Conservation (phyloP, 345 rosid species). For the Rhodamnia rubescens region DNA sequence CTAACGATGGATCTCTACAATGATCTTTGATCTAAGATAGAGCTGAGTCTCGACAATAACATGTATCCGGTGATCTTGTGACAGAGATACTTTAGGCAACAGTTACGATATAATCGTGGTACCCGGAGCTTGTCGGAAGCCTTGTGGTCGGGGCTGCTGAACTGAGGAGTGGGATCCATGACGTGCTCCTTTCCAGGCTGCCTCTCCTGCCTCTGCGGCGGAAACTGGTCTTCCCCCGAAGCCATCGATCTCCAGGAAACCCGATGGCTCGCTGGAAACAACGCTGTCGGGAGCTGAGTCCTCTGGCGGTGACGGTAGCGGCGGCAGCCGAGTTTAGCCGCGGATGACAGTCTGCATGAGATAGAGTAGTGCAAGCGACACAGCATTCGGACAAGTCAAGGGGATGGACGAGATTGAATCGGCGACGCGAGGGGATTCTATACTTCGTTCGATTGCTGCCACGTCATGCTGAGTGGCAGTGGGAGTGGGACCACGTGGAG, state of each 20-base stretch:
- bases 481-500: background rate
- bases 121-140: conserved; percentile 53
- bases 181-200: conserved; percentile 66
- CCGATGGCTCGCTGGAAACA: background rate
- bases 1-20: background rate
- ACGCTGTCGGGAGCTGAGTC: background rate
- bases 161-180: conserved; percentile 65
- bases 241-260: conserved; percentile 24
- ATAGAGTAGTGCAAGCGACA: background rate
- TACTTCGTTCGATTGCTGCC: background rate
- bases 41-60: background rate
- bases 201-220: conserved; percentile 48
- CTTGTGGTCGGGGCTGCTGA: conserved; percentile 30
- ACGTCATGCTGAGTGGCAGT: background rate
- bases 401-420: background rate
- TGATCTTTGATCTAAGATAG: background rate
- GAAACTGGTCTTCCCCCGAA: conserved; percentile 25
- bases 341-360: background rate
- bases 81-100: background rate
- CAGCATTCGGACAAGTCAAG: background rate
- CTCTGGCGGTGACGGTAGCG: background rate
- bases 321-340: background rate
- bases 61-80: too few species aligned
- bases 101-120: background rate
- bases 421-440: background rate